These are phyloP conservation scores for Pinus albicaulis DNA, from an alignment of 75 land plant species.

Conservation along the genomic window DNA sequence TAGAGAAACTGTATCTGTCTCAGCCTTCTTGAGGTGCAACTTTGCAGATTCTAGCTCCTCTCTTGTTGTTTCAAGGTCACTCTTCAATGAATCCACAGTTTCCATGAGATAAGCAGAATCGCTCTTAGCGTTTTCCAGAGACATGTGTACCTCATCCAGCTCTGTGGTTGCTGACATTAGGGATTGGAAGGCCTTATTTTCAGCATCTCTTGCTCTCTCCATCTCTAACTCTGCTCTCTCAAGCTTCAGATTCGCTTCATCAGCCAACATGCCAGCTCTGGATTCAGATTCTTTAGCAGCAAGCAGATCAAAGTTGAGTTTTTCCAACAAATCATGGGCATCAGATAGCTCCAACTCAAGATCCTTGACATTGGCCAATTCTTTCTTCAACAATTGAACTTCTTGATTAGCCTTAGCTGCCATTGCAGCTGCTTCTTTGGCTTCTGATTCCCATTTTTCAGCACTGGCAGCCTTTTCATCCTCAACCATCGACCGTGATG, in stretches of 20 bases:
- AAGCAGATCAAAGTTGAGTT: slow-evolving; percentile 33
- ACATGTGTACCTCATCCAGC: slow-evolving; percentile 33
- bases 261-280: slow-evolving; percentile 20
- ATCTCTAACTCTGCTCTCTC: slow-evolving; percentile 30
- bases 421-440: slow-evolving; percentile 20
- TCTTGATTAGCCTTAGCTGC: slow-evolving; percentile 26
- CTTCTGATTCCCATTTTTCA: slow-evolving; percentile 11
- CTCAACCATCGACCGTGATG: not conserved
- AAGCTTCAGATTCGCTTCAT: slow-evolving; percentile 33
- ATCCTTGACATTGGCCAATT: slow-evolving; percentile 35
- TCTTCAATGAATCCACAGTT: slow-evolving; percentile 40
- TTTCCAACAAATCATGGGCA: slow-evolving; percentile 35
- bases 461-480: slow-evolving; percentile 8
- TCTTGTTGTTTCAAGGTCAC: slow-evolving; percentile 27
- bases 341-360: slow-evolving; percentile 29
- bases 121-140: slow-evolving; percentile 35
- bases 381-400: slow-evolving; percentile 33
- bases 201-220: slow-evolving; percentile 24
- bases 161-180: slow-evolving; percentile 36
- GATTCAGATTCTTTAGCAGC: slow-evolving; percentile 43
- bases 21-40: slow-evolving; percentile 17
- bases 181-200: slow-evolving; percentile 38
- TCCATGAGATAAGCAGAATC: slow-evolving; percentile 37
- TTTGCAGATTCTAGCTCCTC: slow-evolving; percentile 40
- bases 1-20: slow-evolving; percentile 26